Evolutionary conservation across 192 early-diverging fungal species (phyloP).

Genomic region (Phycomyces nitens): DNA sequence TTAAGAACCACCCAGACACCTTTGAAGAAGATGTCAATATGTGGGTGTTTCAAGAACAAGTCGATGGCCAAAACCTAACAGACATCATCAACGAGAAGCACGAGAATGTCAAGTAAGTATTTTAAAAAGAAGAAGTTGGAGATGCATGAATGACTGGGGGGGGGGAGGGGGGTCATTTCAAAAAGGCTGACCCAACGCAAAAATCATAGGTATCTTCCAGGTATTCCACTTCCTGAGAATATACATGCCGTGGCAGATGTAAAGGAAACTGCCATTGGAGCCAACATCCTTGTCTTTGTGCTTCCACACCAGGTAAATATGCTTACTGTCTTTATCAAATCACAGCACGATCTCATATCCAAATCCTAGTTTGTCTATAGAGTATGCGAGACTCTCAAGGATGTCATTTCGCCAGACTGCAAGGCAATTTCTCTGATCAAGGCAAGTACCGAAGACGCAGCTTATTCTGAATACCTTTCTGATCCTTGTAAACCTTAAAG

Average conservation of each 20-base stretch:
- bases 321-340: background rate
- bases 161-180: too few species aligned
- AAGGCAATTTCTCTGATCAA: constrained; percentile 93
- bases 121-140: background rate
- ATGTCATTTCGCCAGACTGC: constrained; percentile 59
- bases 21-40: constrained; percentile 82
- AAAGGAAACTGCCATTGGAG: constrained; percentile 64
- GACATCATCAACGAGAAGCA: constrained; percentile 92
- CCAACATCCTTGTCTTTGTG: constrained; percentile 89
- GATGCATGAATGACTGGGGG: background rate
- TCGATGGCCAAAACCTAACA: constrained; percentile 78
- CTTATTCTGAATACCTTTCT: background rate
- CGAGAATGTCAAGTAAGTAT: constrained; percentile 73
- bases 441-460: constrained; percentile 7
- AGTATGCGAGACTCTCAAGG: constrained; percentile 71
- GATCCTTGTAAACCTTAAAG: background rate
- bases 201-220: constrained; percentile 68
- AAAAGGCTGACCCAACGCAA: background rate
- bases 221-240: constrained; percentile 76
- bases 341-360: background rate
- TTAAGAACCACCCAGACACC: constrained; percentile 44
- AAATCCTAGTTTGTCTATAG: constrained; percentile 65
- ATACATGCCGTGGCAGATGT: constrained; percentile 82
- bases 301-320: constrained; percentile 72
- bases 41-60: constrained; percentile 93